Evolutionary conservation across 257 asterid species (phyloP), one percentile per base, ranked within the genome.

Genomic region (Solanum tarapatanum): DNA sequence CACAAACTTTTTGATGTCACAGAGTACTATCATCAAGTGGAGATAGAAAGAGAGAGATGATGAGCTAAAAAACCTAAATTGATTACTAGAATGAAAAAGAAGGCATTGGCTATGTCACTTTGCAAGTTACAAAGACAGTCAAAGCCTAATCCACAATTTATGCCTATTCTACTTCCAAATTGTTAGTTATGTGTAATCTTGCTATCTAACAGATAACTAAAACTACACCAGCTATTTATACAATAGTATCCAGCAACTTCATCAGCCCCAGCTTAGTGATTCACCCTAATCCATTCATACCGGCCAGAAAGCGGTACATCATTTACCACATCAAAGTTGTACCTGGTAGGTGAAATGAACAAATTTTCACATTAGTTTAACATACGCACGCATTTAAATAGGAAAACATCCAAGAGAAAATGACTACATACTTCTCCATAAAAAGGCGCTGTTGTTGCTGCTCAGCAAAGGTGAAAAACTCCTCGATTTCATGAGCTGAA

Each of bases 291-390:
- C 98, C 98, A 95, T n/a, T 94, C 96, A 12, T 93, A 94, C 26
- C 95, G 97, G n/a, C 98, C 98, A 0, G 93, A 89, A 23, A 93
- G 93, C 26, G 98, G 97, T 21, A 87, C 32, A 28, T 93, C 95
- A 17, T 89, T 90, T 83, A 51, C 88, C 8, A 94, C 69, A 82
- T 94, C 96, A 84, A 91, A 95, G 88, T 95, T 95, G 91, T 94
- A 95, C 94, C 98, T 95, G 94, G 91, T 87, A 39, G 4, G 72
- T 64, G 72, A 64, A 64, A 68, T 62, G 75, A 84, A 86, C 23
- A 87, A 62, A 64, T 35, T 32, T 23, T 76, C 28, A 48, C 14
- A 35, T 43, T 48, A 35, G 86, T 24, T 19, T 24, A 43, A 19
- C 30, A 68, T 28, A 39, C 3, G 48, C 23, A 11, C 1, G 24